Evolutionary conservation across 164 flowering plant species (phyloP), one percentile per base, ranked within the genome.

Genomic region (Cinnamomum chago): DNA sequence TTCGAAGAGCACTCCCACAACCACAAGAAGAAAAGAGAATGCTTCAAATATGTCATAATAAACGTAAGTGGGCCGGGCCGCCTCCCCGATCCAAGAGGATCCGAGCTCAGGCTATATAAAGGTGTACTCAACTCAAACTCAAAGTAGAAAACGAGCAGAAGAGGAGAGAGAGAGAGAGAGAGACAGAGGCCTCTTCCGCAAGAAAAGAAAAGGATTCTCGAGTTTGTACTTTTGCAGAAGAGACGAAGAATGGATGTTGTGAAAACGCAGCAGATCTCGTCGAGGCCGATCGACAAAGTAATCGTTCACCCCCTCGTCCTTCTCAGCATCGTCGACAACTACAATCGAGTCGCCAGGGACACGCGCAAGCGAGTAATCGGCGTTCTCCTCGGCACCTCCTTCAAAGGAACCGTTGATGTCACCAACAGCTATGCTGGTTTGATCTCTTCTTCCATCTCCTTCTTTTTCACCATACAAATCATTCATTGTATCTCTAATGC

Each of bases 291-390:
- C 68, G 94, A 93, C 89, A 95, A 89, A 78, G 97, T 93, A 58
- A 82, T 95, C 58, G 95, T 93, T 0, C 98, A 95, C 71, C 98
- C 97, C 1, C 90, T 95, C 20, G 98, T 95, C 25, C 87, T 95
- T 2, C 92, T 95, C 33, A 95, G 98, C 85, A 90, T 91, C 81
- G 98, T 95, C 71, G 98, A 95, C 77, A 88, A 94, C 85, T 95
- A 93, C 88, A 90, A 90, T 75, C 22, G 74, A 14, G 96, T 94
- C 51, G 97, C 97, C 13, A 89, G 87, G 67, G 98, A 92, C 82
- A 83, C 97, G 9, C 83, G 88, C 71, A 93, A 91, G 73, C 92
- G 97, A 3, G 97, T 95, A 66, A 85, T 93, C 68, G 97, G 98
- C 5, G 97, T 93, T 75, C 83, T 94, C 3, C 97, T 94, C 68